phyloP scores from a whole-genome alignment of 2,329 filamentous ascomycete genomes.

The Endothia cerciana region DNA sequence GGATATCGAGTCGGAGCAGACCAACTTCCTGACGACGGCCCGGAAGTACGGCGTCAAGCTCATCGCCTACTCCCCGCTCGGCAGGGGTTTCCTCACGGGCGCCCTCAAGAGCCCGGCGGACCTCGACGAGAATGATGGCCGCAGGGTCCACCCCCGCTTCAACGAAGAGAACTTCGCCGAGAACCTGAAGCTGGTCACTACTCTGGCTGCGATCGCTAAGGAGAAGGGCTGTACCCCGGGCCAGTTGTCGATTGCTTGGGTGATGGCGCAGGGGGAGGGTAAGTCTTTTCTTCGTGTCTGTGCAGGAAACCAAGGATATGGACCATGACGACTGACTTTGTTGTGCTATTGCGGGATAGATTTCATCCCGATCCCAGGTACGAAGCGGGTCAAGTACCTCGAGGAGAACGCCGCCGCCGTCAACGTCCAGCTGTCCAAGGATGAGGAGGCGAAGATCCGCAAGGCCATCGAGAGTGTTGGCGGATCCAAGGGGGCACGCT shows the following conservation, averaged over 20 bases:
- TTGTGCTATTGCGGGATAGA: constrained; percentile 29
- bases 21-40: constrained; percentile 52
- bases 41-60: constrained; percentile 58
- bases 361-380: constrained; percentile 43
- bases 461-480: constrained; percentile 39
- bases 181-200: constrained; percentile 45
- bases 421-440: constrained; percentile 39
- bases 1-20: constrained; percentile 58
- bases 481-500: constrained; percentile 23
- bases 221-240: constrained; percentile 47
- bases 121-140: constrained; percentile 47
- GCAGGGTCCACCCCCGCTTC: constrained; percentile 46
- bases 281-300: background rate
- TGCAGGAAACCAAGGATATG: too few relatives aligned
- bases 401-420: constrained; percentile 35
- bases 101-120: constrained; percentile 48
- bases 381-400: constrained; percentile 37
- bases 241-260: constrained; percentile 60
- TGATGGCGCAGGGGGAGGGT: constrained; percentile 48
- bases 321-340: background rate
- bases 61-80: constrained; percentile 60
- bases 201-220: constrained; percentile 35
- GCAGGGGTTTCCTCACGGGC: constrained; percentile 57
- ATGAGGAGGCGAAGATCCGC: constrained; percentile 43
- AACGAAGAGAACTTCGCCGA: constrained; percentile 52